Evolutionary conservation across 257 asterid genomes (phyloP), one percentile per base, ranked within the genome.

Genomic region (Linderniella brevidens): DNA sequence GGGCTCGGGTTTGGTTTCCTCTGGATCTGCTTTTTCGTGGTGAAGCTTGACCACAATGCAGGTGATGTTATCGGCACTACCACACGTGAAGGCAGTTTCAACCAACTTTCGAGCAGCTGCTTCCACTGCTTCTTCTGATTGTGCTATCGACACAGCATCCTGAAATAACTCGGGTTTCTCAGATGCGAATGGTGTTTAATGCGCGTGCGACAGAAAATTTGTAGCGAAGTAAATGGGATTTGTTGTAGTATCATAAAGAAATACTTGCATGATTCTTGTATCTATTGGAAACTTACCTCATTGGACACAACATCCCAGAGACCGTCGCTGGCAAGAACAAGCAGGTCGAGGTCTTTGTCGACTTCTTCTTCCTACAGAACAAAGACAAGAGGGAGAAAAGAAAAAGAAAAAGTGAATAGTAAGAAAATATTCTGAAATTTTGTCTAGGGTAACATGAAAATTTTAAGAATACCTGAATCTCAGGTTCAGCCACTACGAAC

Each of bases 1-100:
- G 32, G 6, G 32, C 32, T 25, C 32, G 32, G 32, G 32, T 25
- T 25, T 6, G n/a, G n/a, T 25, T 25, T 25, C 32, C 32, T 25
- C 32, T 25, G 32, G 3, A 25, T 25, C 32, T 25, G 32, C 35
- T 57, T 70, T 68, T 41, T 61, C 61, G 32, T 73, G 92, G 62
- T 75, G 77, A 58, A 90, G 67, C 74, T 86, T 85, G 61, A 85
- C 99, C 35, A 85, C 96, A 17, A 90, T 81, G 75, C 96, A 90
- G 48, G 96, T 90, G 70, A 90, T 90, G 56, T 90, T 90, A 63
- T 90, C 99, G 1, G 96, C 96, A 61, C 96, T 90, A 11, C 99
- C 99, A 10, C 92, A 92, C 29, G 77, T 71, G 57, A 81, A 90
- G 45, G 99, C 99, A 13, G 93, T 73, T 69, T 85, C 96, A 0